Evolutionary conservation across 345 rosid genomes (phyloP), one percentile per base, ranked within the genome.

Genomic region (Gossypium mustelinum): DNA sequence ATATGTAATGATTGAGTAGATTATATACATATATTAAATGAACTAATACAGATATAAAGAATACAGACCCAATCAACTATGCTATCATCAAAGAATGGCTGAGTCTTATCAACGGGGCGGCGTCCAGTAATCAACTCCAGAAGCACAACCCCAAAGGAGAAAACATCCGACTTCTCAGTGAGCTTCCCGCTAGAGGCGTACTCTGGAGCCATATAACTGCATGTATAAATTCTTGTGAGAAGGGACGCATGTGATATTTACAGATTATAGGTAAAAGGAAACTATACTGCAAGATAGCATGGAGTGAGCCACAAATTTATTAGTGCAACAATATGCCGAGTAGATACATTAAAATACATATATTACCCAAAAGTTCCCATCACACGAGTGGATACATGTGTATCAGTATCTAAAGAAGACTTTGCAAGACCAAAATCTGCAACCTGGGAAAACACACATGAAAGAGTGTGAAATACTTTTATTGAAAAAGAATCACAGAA

Each of bases 361-460:
- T 69, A 17, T 69, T 89, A 92, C 98, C 98, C 97, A 72, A 89
- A 90, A 59, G 98, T 94, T 77, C 97, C 98, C 97, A 94, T 88
- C 60, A 94, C 90, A 73, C 98, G 84, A 58, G 98, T 94, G 27
- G 97, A 92, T 54, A 90, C 89, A 79, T 92, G 97, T 58, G 97
- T 94, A 62, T 94, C 92, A 12, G 86, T 81, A 78, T 94, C 97
- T 74, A 86, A 85, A 34, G 87, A 73, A 77, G 73, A 82, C 85
- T 85, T 92, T 7, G 97, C 97, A 8, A 94, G 92, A 79, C 98
- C 98, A 84, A 94, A 92, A 87, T 94, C 98, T 16, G 97, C 94
- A 79, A 94, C 88, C 97, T 94, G 84, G 82, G 74, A 18, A 73
- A 55, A 70, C 63, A 24, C 3, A 24, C 34, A 58, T 7, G 11